These are phyloP conservation scores for Phytophthora colocasiae DNA, from an alignment of 352 stramenopile species.

Conservation along the genomic window DNA sequence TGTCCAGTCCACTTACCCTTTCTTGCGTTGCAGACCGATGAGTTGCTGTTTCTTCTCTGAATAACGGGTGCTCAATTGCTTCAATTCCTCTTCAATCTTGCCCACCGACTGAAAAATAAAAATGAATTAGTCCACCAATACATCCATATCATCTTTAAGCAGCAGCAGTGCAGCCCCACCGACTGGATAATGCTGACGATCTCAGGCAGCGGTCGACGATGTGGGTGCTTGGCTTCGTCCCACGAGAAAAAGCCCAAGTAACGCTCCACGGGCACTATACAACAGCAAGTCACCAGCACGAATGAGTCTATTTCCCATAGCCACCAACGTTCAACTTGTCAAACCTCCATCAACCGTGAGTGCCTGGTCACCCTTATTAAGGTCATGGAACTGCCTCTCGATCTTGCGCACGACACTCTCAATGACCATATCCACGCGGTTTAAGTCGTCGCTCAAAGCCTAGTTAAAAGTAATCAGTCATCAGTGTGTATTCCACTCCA, in stretches of 20 bases:
- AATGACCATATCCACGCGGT: slow-evolving; percentile 95
- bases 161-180: slow-evolving; percentile 42
- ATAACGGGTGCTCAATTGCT: slow-evolving; percentile 94
- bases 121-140: background rate
- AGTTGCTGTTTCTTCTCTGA: slow-evolving; percentile 94
- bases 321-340: background rate
- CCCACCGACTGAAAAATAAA: slow-evolving; percentile 70
- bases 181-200: slow-evolving; percentile 95
- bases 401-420: slow-evolving; percentile 98
- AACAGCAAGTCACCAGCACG: background rate
- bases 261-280: slow-evolving; percentile 88
- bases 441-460: slow-evolving; percentile 94
- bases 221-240: slow-evolving; percentile 98
- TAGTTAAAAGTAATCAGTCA: slow-evolving; percentile 28
- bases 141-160: background rate
- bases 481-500: background rate
- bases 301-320: background rate
- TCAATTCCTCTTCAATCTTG: slow-evolving; percentile 98
- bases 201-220: slow-evolving; percentile 96
- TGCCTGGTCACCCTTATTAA: slow-evolving; percentile 89
- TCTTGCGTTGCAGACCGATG: slow-evolving; percentile 93
- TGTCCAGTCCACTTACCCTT: slow-evolving; percentile 56
- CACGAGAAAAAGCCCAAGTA: slow-evolving; percentile 98
- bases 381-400: slow-evolving; percentile 95
- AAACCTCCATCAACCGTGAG: slow-evolving; percentile 87